Conservation (phyloP, 495 filamentous ascomycete species). For the Aspergillus nidulans region DNA sequence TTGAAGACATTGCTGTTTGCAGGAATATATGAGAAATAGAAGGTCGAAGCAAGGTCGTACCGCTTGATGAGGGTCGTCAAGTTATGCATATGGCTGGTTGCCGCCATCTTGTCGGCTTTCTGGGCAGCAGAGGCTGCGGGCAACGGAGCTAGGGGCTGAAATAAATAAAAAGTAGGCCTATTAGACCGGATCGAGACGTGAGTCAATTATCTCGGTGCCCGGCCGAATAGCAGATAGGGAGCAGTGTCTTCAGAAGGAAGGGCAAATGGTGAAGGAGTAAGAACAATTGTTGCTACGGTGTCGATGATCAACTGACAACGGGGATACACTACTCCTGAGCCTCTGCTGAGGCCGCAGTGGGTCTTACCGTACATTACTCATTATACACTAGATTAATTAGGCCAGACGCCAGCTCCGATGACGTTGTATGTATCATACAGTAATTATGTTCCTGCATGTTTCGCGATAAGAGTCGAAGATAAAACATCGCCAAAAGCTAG, state of each 20-base stretch:
- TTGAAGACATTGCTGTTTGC: neutral
- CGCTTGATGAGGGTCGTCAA: constrained; percentile 96
- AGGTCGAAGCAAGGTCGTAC: constrained; percentile 46
- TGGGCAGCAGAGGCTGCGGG: constrained; percentile 15
- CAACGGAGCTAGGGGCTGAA: neutral
- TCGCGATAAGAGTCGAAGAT: constrained; percentile 2
- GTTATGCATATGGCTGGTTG: constrained; percentile 79
- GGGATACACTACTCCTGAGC: constrained; percentile 21
- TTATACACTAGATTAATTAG: too few species aligned
- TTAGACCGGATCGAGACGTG: neutral
- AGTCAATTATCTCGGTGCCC: neutral
- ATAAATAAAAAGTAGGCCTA: neutral
- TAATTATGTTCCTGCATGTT: constrained; percentile 6
- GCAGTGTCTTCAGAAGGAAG: neutral
- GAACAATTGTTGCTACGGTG: constrained; percentile 15
- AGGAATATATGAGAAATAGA: neutral
- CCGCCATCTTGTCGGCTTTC: constrained; percentile 41
- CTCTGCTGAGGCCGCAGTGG: constrained; percentile 15
- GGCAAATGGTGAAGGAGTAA: neutral
- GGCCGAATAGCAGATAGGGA: neutral
- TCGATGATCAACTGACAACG: constrained; percentile 7
- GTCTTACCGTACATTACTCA: constrained; percentile 22
- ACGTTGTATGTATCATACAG: constrained; percentile 13
- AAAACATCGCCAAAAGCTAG: constrained; percentile 7
- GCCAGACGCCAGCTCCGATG: constrained; percentile 11